Conservation (phyloP, 371 early-diverging fungal genomes). For the Rhizopus arrhizus region DNA sequence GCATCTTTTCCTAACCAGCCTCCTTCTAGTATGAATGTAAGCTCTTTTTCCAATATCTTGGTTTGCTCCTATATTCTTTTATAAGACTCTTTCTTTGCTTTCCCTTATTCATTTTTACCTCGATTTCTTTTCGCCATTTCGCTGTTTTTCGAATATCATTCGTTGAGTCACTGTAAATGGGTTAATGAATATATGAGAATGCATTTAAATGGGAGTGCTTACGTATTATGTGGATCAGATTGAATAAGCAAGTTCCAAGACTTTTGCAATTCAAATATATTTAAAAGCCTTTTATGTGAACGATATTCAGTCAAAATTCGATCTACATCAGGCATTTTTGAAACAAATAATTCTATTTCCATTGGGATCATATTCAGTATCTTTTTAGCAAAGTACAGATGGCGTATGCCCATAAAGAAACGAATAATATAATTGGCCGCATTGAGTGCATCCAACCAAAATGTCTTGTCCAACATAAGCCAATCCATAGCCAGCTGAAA, state of each 20-base stretch:
- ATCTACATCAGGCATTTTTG: neutral
- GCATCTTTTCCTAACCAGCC: constrained; percentile 21
- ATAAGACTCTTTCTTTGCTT: neutral
- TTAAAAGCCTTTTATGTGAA: constrained; percentile 9
- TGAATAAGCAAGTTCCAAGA: constrained; percentile 7
- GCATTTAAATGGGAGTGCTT: neutral
- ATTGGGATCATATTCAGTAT: constrained; percentile 8
- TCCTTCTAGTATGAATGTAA: constrained; percentile 12
- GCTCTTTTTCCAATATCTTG: neutral
- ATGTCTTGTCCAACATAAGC: constrained; percentile 9
- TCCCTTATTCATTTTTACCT: constrained; percentile 3
- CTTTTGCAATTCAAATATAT: neutral
- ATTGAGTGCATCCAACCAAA: constrained; percentile 4
- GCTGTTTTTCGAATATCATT: neutral
- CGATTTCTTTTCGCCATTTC: constrained; percentile 8
- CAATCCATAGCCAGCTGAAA: constrained; percentile 12
- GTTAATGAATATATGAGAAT: no score
- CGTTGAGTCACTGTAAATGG: constrained; percentile 11
- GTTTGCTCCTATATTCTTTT: constrained; percentile 5
- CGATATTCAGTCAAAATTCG: constrained; percentile 3
- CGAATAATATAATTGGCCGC: constrained; percentile 15
- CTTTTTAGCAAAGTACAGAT: constrained; percentile 9
- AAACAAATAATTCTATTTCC: neutral
- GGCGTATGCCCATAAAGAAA: constrained; percentile 5
- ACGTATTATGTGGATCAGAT: constrained; percentile 9